Percentiles rank a stretch among this genome's conserved stretches.
Conservation (phyloP, 2,329 filamentous ascomycete species). For the Xylogone sp. region DNA sequence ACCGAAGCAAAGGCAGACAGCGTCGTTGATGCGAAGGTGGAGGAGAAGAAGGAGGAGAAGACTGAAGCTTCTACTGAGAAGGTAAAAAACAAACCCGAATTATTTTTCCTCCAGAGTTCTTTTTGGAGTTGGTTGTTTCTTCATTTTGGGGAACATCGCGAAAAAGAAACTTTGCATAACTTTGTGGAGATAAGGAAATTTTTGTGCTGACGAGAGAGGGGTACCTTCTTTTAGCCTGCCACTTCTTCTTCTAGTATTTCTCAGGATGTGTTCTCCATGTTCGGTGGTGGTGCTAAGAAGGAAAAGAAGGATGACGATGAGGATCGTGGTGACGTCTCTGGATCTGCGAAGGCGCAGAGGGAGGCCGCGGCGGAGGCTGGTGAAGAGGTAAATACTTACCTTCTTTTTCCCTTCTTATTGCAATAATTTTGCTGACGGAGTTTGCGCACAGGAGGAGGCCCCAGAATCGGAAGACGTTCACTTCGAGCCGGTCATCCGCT, state of each 20-base stretch:
- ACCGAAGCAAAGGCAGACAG: not conserved
- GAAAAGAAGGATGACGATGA: slow-evolving; percentile 83
- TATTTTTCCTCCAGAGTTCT: not conserved
- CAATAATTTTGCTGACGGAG: slow-evolving; percentile 11
- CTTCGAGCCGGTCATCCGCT: slow-evolving; percentile 93
- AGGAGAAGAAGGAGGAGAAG: not conserved
- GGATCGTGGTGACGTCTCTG: slow-evolving; percentile 81
- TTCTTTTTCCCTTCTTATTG: too few relatives aligned
- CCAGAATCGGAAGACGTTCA: slow-evolving; percentile 90
- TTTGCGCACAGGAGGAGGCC: slow-evolving; percentile 55
- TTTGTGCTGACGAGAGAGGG: not conserved
- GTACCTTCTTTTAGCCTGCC: too few relatives aligned
- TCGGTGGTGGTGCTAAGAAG: slow-evolving; percentile 95
- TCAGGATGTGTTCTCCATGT: slow-evolving; percentile 91
- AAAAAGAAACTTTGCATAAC: too few relatives aligned
- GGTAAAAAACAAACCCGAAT: too few relatives aligned
- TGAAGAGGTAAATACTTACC: slow-evolving; percentile 19
- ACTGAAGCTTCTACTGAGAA: not conserved
- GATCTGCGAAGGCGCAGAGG: slow-evolving; percentile 78
- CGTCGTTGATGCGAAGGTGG: slow-evolving; percentile 4
- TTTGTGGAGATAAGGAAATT: too few relatives aligned
- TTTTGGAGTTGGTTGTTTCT: too few relatives aligned
- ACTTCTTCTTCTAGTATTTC: slow-evolving; percentile 35
- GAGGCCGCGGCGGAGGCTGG: slow-evolving; percentile 42
- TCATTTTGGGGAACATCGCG: too few relatives aligned